Base-by-base conservation (phyloP, 169 alveolate genomes). In the Pseudocohnilembus persalinus region DNA sequence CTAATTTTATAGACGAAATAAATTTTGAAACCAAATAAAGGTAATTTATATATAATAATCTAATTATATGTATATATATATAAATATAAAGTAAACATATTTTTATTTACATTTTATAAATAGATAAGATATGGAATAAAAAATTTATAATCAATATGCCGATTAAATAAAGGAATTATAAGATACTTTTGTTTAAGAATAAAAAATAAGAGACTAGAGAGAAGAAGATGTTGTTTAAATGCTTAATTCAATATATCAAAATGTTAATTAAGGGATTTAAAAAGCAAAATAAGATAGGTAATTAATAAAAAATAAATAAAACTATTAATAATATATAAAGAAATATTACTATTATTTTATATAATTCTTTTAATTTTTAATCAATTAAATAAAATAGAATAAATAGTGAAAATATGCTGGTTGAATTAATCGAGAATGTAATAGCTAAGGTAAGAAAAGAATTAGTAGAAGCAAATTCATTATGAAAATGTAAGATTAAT, bases 71-170 rank as follows among this genome's bases (percentile, higher is more conserved):
- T n/a, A n/a, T n/a, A n/a, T n/a, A n/a, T n/a, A n/a, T n/a, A n/a
- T n/a, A n/a, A n/a, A n/a, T 49, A 20, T 49, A 4, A 49, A 20
- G 68, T 49, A 49, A 49, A 49, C 68, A 49, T 49, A 49, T 49
- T 4, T 20, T 49, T 49, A 11, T 11, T 49, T 49, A 49, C 4
- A 11, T 49, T 49, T 20, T 49, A 4, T 49, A 11, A 11, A 11
- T 49, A 82, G 87, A 82, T 78, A 73, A 29, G 87, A 82, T 28
- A 82, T 82, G 0, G 87, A 82, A 35, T 80, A 82, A 31, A 82
- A 82, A 82, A 73, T 82, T 15, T 74, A 76, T 15, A 34, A 73
- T 73, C 35, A 82, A 74, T 82, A 73, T 30, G 35, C 35, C 35
- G 87, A 82, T 33, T 74, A 82, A 34, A 73, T 82, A 29, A 80